A percentile compares a stretch with the other conserved stretches of the same genome.
These are phyloP conservation scores for Coniferiporia sulphurascens DNA, from an alignment of 1,284 basidiomycete genomes.

Conservation along the genomic window DNA sequence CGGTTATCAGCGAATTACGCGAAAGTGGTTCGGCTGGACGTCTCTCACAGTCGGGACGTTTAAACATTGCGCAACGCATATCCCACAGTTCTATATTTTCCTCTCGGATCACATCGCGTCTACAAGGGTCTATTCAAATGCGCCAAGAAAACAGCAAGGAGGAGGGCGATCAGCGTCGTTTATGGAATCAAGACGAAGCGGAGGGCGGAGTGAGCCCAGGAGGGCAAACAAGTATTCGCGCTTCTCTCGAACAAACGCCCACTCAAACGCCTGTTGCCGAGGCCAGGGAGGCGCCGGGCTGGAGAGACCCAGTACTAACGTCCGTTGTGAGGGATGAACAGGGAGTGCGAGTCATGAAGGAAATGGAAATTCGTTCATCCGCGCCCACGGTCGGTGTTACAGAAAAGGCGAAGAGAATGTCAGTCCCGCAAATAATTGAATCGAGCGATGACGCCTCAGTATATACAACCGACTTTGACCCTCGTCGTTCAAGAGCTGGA, in stretches of 20 bases:
- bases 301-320: conserved; percentile 27
- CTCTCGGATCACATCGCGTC: conserved; percentile 9
- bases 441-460: conserved; percentile 2
- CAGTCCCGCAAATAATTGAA: conserved; percentile 5
- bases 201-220: conserved; percentile 26
- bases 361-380: background rate
- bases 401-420: background rate
- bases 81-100: conserved; percentile 12
- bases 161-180: conserved; percentile 27
- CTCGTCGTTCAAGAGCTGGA: background rate
- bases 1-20: background rate
- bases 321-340: conserved; percentile 18
- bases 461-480: conserved; percentile 2
- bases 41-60: conserved; percentile 2
- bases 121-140: conserved; percentile 20
- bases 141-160: conserved; percentile 24
- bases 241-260: conserved; percentile 15
- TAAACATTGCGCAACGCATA: conserved; percentile 15
- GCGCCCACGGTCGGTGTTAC: background rate
- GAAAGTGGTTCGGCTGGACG: background rate
- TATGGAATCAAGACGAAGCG: conserved; percentile 34
- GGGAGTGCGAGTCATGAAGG: background rate
- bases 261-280: conserved; percentile 16
- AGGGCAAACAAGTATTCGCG: conserved; percentile 12
- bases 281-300: conserved; percentile 23